Evolutionary conservation across 768 basidiomycete genomes (phyloP), one percentile per base, ranked within the genome.

Genomic region (Phaffia australis): DNA sequence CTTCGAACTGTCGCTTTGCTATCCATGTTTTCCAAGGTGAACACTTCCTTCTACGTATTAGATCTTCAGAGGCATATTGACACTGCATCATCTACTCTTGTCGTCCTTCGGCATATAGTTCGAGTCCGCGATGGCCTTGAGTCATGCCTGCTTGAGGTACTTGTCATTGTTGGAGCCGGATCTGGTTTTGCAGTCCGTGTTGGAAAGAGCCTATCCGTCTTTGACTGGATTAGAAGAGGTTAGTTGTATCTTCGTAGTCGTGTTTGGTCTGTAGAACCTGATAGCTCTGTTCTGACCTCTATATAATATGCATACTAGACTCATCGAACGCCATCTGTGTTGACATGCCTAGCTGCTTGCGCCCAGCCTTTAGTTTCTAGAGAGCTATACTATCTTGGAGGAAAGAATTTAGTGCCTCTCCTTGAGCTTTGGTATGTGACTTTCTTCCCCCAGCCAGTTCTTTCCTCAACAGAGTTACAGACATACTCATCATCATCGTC

Each of bases 191-290:
- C 84, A 85, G 55, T 84, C 88, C 0, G 81, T 93, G 51, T 76
- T 93, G 67, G 89, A 93, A 74, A 80, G 89, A 63, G 88, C 88
- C 14, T 84, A 87, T 6, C 88, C 89, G 1, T 87, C 89, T 0
- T 77, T 95, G n/a, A 89, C 92, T 75, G 84, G 88, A 3, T 77
- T 93, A n/a, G 84, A 85, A 19, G 89, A 92, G 81, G 87, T 86
- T 70, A 54, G 80, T 71, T 27, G 15, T 25, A 50, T 52, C 2
- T 7, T 29, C 7, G 29, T 19, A 15, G 50, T 51, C 8, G 25
- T 5, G 32, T 47, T 25, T 14, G 1, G 30, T 8, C n/a, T n/a
- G n/a, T n/a, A n/a, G n/a, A n/a, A 50, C 27, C 19, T 30, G 29
- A 23, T 27, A 3, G 32, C 25, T 21, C 8, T 16, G 47, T 27